Evolutionary conservation across 2,329 filamentous ascomycete genomes (phyloP).

Genomic region (Aspergillus terreus): DNA sequence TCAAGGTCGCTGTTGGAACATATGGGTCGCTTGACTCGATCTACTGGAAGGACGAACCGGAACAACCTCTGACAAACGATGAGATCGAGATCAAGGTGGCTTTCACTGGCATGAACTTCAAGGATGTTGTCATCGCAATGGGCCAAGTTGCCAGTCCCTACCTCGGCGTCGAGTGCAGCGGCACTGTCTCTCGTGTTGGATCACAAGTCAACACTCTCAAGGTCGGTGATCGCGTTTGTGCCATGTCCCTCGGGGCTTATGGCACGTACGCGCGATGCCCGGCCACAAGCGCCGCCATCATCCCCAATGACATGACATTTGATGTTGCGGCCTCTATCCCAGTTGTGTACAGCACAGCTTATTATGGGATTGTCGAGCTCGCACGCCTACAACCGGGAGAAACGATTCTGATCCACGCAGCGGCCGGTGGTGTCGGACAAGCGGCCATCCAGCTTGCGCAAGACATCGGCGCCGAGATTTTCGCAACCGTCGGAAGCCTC

Average conservation of each 20-base stretch:
- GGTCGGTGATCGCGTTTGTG: slow-evolving; percentile 32
- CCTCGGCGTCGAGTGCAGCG: slow-evolving; percentile 18
- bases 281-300: not conserved
- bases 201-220: slow-evolving; percentile 10
- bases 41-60: not conserved
- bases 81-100: slow-evolving; percentile 1
- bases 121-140: slow-evolving; percentile 5
- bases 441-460: slow-evolving; percentile 24
- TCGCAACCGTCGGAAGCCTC: slow-evolving; percentile 21
- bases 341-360: slow-evolving; percentile 14
- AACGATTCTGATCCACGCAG: slow-evolving; percentile 24
- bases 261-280: slow-evolving; percentile 19
- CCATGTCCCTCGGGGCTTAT: slow-evolving; percentile 23
- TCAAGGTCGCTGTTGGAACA: not conserved
- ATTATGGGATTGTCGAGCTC: slow-evolving; percentile 11
- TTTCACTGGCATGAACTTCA: slow-evolving; percentile 1
- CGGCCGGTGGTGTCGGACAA: slow-evolving; percentile 27
- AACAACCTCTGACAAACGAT: not conserved
- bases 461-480: slow-evolving; percentile 20
- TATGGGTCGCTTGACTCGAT: not conserved
- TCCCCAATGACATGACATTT: not conserved
- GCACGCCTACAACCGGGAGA: slow-evolving; percentile 18
- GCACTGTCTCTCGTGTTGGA: slow-evolving; percentile 21
- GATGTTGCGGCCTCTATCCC: slow-evolving; percentile 1
- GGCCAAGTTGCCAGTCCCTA: slow-evolving; percentile 9